Base-by-base conservation (phyloP, 2,329 filamentous ascomycete genomes). In the Fusarium setosum region DNA sequence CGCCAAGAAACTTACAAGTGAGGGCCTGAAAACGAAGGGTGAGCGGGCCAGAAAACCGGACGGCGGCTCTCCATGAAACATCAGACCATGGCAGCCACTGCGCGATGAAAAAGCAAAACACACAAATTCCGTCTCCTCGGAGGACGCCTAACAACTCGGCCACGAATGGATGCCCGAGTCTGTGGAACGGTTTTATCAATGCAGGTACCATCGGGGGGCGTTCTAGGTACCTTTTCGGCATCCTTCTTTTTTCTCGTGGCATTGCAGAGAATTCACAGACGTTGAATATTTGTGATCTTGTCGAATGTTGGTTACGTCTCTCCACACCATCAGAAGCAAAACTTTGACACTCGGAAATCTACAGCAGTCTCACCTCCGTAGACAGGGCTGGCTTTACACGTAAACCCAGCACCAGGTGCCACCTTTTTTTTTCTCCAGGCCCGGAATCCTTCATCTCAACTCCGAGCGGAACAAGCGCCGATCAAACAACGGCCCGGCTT, bases 61-160 rank as follows among this genome's bases (percentile, higher is more conserved):
- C 23, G 37, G 55, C 31, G 24, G 35, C 26, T 31, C 32, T 42
- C 20, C 45, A 40, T 8, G 7, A 38, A 49, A 23, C 31, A 67
- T 69, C 67, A 69, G 61, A 34, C 53, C 63, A 69, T 67, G 48
- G 34, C 34, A 61, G 63, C 60, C 63, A 65, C 63, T 34, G 48
- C 61, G 29, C 56, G 60, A 64, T 56, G 17, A 65, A 69, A 69
- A 69, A 69, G 67, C 66, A 69, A 69, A n/a, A 10, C 17, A 56
- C 31, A 13, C 40, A 21, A 41, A 45, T 40, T 56, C 37, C 26
- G 47, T 32, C 35, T 35, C 32, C 23, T 42, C 55, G 53, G 58
- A 54, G 38, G 15, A 59, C 62, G 62, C 62, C 63, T 59, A 38
- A n/a, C 17, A 32, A 21, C 42, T 48, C 49, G 20, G 55, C 34